A percentile compares a stretch with the other conserved stretches of the same genome.
These are phyloP conservation scores for Torrubiellomyces zombiae DNA, from an alignment of 2,329 filamentous ascomycete genomes.

Conservation along the genomic window DNA sequence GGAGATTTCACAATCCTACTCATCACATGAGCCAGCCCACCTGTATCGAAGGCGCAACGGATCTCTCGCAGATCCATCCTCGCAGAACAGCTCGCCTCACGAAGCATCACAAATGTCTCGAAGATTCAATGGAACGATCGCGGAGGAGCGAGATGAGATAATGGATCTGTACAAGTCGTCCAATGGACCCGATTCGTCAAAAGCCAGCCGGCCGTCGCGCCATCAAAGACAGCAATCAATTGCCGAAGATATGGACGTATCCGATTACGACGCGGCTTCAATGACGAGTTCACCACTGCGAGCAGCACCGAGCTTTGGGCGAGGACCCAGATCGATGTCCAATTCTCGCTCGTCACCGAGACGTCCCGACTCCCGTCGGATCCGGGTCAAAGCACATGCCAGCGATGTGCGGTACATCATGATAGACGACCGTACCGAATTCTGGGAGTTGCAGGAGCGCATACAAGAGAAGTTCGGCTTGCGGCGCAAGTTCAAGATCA, in stretches of 20 bases:
- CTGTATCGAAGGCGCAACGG: too few relatives aligned
- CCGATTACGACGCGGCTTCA: slow-evolving; percentile 51
- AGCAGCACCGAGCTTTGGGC: slow-evolving; percentile 45
- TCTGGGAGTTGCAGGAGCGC: slow-evolving; percentile 58
- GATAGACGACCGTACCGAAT: slow-evolving; percentile 56
- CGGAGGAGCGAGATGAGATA: slow-evolving; percentile 47
- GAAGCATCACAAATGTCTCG: too few relatives aligned
- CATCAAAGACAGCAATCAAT: slow-evolving; percentile 33
- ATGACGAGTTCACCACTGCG: slow-evolving; percentile 69
- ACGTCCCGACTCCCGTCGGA: slow-evolving; percentile 53
- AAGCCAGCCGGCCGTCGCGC: slow-evolving; percentile 14
- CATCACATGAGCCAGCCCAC: too few relatives aligned
- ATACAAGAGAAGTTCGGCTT: slow-evolving; percentile 81
- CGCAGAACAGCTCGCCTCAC: too few relatives aligned
- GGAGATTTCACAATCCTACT: too few relatives aligned
- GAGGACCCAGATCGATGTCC: slow-evolving; percentile 27
- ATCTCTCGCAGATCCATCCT: slow-evolving; percentile 20
- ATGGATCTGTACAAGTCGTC: slow-evolving; percentile 44
- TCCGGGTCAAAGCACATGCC: slow-evolving; percentile 82
- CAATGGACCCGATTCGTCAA: slow-evolving; percentile 20
- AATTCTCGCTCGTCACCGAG: slow-evolving; percentile 38
- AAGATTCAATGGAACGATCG: slow-evolving; percentile 14
- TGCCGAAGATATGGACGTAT: slow-evolving; percentile 68
- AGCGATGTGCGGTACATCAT: slow-evolving; percentile 90
- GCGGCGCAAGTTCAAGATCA: slow-evolving; percentile 67